Base-by-base conservation (phyloP, 345 rosid genomes). In the Gossypium turneri region DNA sequence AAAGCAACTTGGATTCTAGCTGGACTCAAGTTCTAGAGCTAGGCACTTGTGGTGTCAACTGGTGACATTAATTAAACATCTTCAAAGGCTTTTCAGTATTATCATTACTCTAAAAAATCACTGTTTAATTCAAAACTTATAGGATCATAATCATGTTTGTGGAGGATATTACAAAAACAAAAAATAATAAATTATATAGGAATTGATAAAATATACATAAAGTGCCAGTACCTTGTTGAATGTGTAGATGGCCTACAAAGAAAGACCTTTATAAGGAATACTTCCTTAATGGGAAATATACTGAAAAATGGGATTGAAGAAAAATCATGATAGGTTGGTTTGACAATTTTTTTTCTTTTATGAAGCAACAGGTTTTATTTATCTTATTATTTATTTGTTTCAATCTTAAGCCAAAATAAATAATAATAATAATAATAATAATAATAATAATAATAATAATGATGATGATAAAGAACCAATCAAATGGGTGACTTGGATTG, bases 1-100 rank as follows among this genome's bases (percentile, higher is more conserved):
- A 78, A 66, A 70, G 82, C 68, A 78, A 77, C 77, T 75, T 75
- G 81, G 80, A 78, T 63, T 85, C 71, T 80, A 81, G 83, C 77
- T 78, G 85, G 83, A 81, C 70, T 76, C 77, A 73, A 75, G 55
- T 63, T 67, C 62, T 8, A 9, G 27, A 20, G 29, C 27, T 22
- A 63, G 75, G 57, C 75, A 55, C 52, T 73, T 65, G 83, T 85
- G 86, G 82, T 75, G 74, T 72, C 75, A 77, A 79, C 80, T 76
- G 81, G 79, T 78, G 83, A 78, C 62, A 77, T 43, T 63, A 51
- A 76, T 63, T 57, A 76, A 76, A 64, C 75, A 73, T 69, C 34
- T 60, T 72, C 78, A 70, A 51, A 63, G 70, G 66, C 75, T 79
- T 86, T 86, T 84, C 64, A 12, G 81, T 67, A 75, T 65, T 72